phyloP scores from a whole-genome alignment of 2,329 filamentous ascomycete genomes.

The Aspergillus ruber region DNA sequence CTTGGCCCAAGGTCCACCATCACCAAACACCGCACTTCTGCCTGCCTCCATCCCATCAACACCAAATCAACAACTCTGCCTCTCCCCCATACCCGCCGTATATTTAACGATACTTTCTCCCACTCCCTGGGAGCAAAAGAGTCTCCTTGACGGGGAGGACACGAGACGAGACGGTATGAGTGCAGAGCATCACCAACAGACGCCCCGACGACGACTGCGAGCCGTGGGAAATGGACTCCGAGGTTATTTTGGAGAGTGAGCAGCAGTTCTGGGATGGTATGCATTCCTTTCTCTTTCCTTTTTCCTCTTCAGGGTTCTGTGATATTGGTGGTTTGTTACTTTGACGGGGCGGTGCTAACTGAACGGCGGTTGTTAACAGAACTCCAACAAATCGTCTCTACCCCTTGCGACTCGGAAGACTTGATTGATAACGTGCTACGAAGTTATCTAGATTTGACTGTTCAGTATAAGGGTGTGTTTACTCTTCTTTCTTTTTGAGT shows the following conservation, averaged over 20 bases:
- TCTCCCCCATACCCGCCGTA: background rate
- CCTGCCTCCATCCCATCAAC: background rate
- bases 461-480: conserved; percentile 58
- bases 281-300: conserved; percentile 20
- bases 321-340: background rate
- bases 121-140: background rate
- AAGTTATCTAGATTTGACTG: conserved; percentile 72
- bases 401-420: conserved; percentile 54
- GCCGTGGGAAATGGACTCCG: conserved; percentile 57
- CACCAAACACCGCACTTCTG: background rate
- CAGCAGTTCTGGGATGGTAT: conserved; percentile 85
- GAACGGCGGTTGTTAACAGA: conserved; percentile 43
- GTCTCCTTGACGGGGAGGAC: background rate
- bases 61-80: background rate
- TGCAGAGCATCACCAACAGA: conserved; percentile 22
- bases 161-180: conserved; percentile 27
- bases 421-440: conserved; percentile 80
- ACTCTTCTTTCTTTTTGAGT: background rate
- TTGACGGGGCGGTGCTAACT: background rate
- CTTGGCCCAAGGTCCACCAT: background rate
- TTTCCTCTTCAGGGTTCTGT: conserved; percentile 1
- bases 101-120: background rate
- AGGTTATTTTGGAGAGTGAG: conserved; percentile 68
- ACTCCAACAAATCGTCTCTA: conserved; percentile 59
- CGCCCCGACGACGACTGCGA: conserved; percentile 31